These are phyloP conservation scores for Exophiala sp. DNA, from an alignment of 2,329 filamentous ascomycete genomes.

Conservation along the genomic window DNA sequence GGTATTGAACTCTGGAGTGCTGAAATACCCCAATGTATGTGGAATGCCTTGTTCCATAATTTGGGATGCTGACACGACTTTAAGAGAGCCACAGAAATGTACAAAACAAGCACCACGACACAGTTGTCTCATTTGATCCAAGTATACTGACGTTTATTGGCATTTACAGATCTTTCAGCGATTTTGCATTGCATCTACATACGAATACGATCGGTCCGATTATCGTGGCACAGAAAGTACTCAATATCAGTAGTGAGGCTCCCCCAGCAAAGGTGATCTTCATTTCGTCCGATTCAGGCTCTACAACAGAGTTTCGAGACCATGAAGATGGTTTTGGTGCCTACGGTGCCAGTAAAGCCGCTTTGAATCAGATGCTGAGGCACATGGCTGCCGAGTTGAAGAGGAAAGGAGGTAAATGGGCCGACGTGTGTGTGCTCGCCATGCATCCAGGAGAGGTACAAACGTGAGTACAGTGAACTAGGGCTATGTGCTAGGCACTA, in stretches of 20 bases:
- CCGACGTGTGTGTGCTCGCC: conserved; percentile 42
- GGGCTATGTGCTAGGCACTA: not conserved
- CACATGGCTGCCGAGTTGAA: conserved; percentile 57
- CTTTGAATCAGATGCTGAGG: conserved; percentile 54
- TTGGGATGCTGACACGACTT: conserved; percentile 13
- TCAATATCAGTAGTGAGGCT: conserved; percentile 45
- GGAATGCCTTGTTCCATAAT: not conserved
- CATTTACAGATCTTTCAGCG: conserved; percentile 46
- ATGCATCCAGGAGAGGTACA: conserved; percentile 58
- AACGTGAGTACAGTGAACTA: conserved; percentile 36
- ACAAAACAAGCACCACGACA: conserved; percentile 24
- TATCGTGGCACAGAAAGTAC: conserved; percentile 52
- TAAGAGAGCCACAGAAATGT: conserved; percentile 53
- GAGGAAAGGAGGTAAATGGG: conserved; percentile 43
- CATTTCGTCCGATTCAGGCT: conserved; percentile 58
- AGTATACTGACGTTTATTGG: not conserved
- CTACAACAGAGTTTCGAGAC: conserved; percentile 49
- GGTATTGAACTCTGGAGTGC: conserved; percentile 56
- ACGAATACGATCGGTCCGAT: conserved; percentile 60
- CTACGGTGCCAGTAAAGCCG: conserved; percentile 56
- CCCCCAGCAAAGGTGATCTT: conserved; percentile 52
- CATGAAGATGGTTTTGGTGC: conserved; percentile 58
- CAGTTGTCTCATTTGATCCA: not conserved
- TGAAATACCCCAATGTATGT: conserved; percentile 56
- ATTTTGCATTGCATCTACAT: conserved; percentile 54